Base-by-base conservation (phyloP, 1,139 yeast species). In the Kodamaea sp. region DNA sequence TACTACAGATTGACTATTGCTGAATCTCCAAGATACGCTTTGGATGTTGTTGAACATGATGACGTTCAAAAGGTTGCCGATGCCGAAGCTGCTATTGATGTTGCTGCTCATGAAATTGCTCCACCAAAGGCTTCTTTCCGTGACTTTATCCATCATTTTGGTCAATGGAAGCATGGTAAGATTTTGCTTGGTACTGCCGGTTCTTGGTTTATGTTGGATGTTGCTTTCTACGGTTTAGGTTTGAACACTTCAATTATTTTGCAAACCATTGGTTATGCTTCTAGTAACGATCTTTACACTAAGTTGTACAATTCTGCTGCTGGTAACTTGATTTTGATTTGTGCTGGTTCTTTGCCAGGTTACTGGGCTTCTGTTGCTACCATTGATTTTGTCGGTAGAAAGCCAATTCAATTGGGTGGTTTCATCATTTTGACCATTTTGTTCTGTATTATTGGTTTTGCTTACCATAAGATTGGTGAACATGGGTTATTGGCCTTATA, bases 141-240 rank as follows among this genome's bases (percentile, higher is more conserved):
- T 37, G 90, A 84, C 62, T 85, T 85, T 70, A 53, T 73, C 54
- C 34, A 48, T 26, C 95, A 90, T 64, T 92, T 90, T 62, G 70
- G 80, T 39, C 84, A 88, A 69, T 89, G 97, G 96, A 86, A 74
- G 66, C 84, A 88, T 65, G 82, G 86, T 67, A 85, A 84, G 70
- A 79, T 83, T 45, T 73, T 92, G 53, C 52, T 92, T 39, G 98
- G 97, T 62, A 90, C 98, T 54, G 95, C 97, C 50, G 94, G 90
- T 63, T 83, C 95, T 36, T 92, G 98, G 98, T 90, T 90, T 73
- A 74, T 83, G 72, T 78, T 90, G 66, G 98, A 92, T 74, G 87
- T 92, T 61, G 96, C 97, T 45, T 89, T 81, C 75, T 92, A 92
- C 63, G 95, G 96, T 67, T 72, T 86, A 57, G 83, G 86, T 64